A percentile compares a stretch with the other conserved stretches of the same genome.
Evolutionary conservation across 371 early-diverging fungal genomes (phyloP).

Genomic region (Mucor mucedo): DNA sequence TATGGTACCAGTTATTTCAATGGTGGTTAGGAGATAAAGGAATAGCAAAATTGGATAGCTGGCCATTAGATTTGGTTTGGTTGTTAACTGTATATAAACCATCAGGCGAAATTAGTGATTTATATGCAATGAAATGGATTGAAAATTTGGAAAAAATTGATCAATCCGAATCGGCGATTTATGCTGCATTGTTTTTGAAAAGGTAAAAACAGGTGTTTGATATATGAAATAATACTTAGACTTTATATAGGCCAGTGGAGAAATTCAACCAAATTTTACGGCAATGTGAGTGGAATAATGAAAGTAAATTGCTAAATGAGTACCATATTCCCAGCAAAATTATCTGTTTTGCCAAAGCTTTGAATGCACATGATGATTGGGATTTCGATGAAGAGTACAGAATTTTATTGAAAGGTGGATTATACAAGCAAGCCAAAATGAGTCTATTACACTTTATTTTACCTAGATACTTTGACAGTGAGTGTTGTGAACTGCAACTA

Average conservation of each 20-base stretch:
- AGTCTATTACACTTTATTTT: constrained; percentile 20
- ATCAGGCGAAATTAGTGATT: background rate
- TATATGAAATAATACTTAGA: background rate
- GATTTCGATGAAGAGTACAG: constrained; percentile 25
- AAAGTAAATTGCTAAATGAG: constrained; percentile 8
- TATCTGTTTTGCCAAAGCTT: constrained; percentile 19
- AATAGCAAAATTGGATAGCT: constrained; percentile 5
- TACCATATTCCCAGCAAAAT: constrained; percentile 23
- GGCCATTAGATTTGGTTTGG: constrained; percentile 29
- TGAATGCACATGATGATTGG: constrained; percentile 34
- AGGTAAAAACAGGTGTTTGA: background rate
- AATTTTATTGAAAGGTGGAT: constrained; percentile 14
- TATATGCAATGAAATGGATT: constrained; percentile 10
- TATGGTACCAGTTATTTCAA: constrained; percentile 32
- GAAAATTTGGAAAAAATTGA: constrained; percentile 19
- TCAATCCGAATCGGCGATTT: constrained; percentile 22
- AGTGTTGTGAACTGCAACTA: background rate
- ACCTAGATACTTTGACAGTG: constrained; percentile 23
- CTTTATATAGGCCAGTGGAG: constrained; percentile 5
- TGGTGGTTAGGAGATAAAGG: constrained; percentile 16
- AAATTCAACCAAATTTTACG: constrained; percentile 13
- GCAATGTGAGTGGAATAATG: constrained; percentile 24
- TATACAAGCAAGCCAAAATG: constrained; percentile 17
- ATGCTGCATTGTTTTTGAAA: constrained; percentile 14
- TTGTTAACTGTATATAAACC: constrained; percentile 20